A percentile compares a stretch with the other conserved stretches of the same genome.
Evolutionary conservation across 768 basidiomycete species (phyloP).

Genomic region (Cystofilobasidium ferigula): DNA sequence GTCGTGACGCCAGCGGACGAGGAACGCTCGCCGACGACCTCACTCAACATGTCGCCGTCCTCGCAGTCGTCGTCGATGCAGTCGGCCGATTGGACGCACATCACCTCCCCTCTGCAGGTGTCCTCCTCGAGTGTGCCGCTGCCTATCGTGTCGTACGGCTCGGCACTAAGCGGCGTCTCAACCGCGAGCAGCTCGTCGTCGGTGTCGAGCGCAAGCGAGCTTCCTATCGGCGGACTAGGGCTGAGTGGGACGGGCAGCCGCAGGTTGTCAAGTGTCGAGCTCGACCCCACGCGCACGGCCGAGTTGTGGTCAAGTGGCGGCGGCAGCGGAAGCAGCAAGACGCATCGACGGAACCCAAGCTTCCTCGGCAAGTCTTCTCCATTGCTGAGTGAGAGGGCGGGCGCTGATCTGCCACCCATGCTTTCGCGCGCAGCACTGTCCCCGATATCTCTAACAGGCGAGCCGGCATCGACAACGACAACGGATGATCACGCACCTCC

Average conservation of each 20-base stretch:
- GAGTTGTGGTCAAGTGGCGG: not conserved
- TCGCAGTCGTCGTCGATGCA: not conserved
- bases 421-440: not conserved
- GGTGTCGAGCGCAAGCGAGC: not conserved
- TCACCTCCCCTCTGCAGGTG: too few species aligned
- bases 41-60: not conserved
- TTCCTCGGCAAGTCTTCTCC: too few species aligned
- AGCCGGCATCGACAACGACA: not conserved
- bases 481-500: not conserved
- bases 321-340: too few species aligned
- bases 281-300: not conserved
- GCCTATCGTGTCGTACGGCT: conserved; percentile 1
- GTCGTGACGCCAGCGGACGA: not conserved
- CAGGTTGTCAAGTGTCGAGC: not conserved
- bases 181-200: not conserved
- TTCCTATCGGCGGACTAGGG: not conserved
- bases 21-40: not conserved
- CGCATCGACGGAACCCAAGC: too few species aligned
- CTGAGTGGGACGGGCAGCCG: not conserved
- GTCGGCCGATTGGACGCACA: not conserved
- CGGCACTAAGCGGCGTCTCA: conserved; percentile 1
- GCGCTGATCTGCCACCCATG: not conserved
- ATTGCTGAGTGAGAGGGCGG: not conserved
- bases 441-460: not conserved
- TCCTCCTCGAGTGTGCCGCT: too few species aligned